Evolutionary conservation across 2,329 filamentous ascomycete species (phyloP).

Genomic region (Aaosphaeria pasadenensis): DNA sequence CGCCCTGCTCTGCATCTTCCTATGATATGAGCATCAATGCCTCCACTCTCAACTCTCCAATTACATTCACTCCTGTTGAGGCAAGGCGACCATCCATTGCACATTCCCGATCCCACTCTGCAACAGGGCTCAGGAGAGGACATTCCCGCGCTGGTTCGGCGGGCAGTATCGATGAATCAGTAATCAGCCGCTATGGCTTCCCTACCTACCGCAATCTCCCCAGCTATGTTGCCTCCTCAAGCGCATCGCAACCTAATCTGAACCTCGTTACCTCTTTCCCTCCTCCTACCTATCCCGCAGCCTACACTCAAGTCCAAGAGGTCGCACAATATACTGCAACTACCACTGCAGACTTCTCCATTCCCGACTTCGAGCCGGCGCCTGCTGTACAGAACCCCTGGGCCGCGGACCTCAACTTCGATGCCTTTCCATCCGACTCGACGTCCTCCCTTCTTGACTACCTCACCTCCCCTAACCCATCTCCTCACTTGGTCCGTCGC

Average conservation of each 20-base stretch:
- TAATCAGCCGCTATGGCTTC: slow-evolving; percentile 71
- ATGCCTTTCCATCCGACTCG: slow-evolving; percentile 41
- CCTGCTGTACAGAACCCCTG: slow-evolving; percentile 45
- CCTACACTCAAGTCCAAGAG: slow-evolving; percentile 30
- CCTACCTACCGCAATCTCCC: slow-evolving; percentile 81
- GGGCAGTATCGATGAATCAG: slow-evolving; percentile 64
- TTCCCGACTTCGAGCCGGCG: slow-evolving; percentile 36
- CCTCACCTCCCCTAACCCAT: slow-evolving; percentile 75
- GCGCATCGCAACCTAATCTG: slow-evolving; percentile 31
- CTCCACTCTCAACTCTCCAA: slow-evolving; percentile 62
- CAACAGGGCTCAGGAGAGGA: slow-evolving; percentile 6
- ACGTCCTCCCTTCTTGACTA: slow-evolving; percentile 71
- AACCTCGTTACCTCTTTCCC: slow-evolving; percentile 40
- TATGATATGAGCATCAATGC: slow-evolving; percentile 34
- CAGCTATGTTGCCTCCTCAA: slow-evolving; percentile 46
- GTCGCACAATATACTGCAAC: slow-evolving; percentile 28
- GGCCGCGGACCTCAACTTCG: slow-evolving; percentile 38
- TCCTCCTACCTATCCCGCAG: slow-evolving; percentile 24
- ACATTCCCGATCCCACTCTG: slow-evolving; percentile 40
- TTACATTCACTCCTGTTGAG: slow-evolving; percentile 44
- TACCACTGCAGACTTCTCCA: slow-evolving; percentile 27
- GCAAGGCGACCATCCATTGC: slow-evolving; percentile 37
- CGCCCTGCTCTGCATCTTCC: slow-evolving; percentile 44
- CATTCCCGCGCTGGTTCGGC: slow-evolving; percentile 60
- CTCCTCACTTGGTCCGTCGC: slow-evolving; percentile 76